Evolutionary conservation across 2,329 filamentous ascomycete genomes (phyloP).

Genomic region (Cladosporium sphaerospermum): DNA sequence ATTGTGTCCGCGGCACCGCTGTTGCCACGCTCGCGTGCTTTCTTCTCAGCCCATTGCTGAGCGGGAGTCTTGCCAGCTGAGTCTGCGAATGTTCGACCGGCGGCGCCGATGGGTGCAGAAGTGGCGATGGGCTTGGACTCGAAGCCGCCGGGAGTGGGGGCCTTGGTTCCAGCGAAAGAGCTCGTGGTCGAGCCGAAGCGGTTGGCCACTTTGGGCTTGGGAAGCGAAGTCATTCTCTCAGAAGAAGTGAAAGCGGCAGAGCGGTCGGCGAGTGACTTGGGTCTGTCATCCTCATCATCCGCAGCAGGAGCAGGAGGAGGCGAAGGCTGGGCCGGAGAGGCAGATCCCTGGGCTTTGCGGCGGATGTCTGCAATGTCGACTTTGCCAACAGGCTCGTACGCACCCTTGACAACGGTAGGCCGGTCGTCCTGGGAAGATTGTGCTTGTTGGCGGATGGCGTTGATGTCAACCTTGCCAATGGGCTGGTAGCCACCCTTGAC

Average conservation of each 20-base stretch:
- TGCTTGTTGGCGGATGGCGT: conserved; percentile 72
- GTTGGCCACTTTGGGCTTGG: conserved; percentile 92
- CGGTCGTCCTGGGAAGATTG: conserved; percentile 66
- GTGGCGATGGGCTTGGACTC: conserved; percentile 53
- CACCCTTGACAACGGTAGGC: conserved; percentile 78
- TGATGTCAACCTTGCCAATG: conserved; percentile 95
- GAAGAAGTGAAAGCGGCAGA: conserved; percentile 67
- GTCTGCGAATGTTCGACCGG: conserved; percentile 90
- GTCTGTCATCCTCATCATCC: conserved; percentile 44
- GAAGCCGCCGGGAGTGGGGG: conserved; percentile 68
- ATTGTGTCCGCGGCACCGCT: conserved; percentile 48
- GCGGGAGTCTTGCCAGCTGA: conserved; percentile 93
- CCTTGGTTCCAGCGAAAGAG: conserved; percentile 80
- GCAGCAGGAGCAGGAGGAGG: conserved; percentile 39
- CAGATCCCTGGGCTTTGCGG: conserved; percentile 64
- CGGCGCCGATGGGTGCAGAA: conserved; percentile 63
- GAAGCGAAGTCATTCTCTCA: conserved; percentile 77
- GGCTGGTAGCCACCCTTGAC: conserved; percentile 87
- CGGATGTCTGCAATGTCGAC: conserved; percentile 95
- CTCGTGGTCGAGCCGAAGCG: conserved; percentile 68
- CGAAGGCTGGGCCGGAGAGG: conserved; percentile 16
- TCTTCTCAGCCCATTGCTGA: conserved; percentile 96
- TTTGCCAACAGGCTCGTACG: conserved; percentile 92
- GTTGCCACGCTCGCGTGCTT: conserved; percentile 66
- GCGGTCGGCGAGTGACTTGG: conserved; percentile 66